phyloP scores from a whole-genome alignment of 805 yeast genomes.

The Ogataea polymorpha region DNA sequence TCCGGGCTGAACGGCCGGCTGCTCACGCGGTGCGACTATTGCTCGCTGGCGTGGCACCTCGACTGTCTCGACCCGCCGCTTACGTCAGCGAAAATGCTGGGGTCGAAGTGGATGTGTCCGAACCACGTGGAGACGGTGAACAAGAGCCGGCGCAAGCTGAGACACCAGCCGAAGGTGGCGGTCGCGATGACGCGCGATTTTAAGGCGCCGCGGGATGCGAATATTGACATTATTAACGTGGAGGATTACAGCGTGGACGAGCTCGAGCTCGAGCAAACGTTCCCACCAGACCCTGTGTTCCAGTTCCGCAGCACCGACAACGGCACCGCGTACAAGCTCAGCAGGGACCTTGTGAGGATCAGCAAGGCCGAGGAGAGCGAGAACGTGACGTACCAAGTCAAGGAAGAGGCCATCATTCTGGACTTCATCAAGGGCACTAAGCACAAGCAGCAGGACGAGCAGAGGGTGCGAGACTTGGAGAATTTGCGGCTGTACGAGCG shows the following conservation, averaged over 20 bases:
- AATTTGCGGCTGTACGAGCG: constrained; percentile 33
- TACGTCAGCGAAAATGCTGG: constrained; percentile 66
- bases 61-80: constrained; percentile 83
- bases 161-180: constrained; percentile 50
- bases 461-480: constrained; percentile 33
- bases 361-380: constrained; percentile 14
- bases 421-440: constrained; percentile 63
- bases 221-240: constrained; percentile 50
- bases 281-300: constrained; percentile 37
- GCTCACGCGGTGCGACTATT: constrained; percentile 77
- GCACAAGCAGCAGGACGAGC: constrained; percentile 32
- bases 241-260: constrained; percentile 32
- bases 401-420: constrained; percentile 63
- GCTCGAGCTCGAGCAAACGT: constrained; percentile 21
- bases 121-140: constrained; percentile 62
- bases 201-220: constrained; percentile 38
- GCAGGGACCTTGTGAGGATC: constrained; percentile 25
- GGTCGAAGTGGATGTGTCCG: constrained; percentile 89
- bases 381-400: constrained; percentile 55
- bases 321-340: constrained; percentile 31
- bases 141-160: constrained; percentile 47
- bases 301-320: constrained; percentile 32
- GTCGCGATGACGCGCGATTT: constrained; percentile 53
- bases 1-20: constrained; percentile 59
- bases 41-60: constrained; percentile 80